Evolutionary conservation across 2,329 filamentous ascomycete genomes (phyloP).

Genomic region (Lecanicillium sp.): DNA sequence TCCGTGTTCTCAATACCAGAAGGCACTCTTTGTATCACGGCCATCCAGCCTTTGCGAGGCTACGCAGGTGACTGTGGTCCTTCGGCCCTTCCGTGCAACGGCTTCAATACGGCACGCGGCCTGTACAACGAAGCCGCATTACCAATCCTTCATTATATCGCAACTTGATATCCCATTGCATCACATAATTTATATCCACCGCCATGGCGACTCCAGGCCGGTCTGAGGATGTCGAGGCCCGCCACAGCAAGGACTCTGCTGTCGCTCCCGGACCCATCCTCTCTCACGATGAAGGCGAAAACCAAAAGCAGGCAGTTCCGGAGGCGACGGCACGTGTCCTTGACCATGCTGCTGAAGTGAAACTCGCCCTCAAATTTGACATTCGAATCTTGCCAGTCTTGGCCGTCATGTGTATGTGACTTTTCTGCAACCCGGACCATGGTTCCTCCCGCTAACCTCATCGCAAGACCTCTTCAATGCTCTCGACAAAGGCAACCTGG

Average conservation of each 20-base stretch:
- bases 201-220: not conserved
- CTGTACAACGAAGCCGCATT: too few species aligned
- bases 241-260: constrained; percentile 1
- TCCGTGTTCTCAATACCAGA: too few species aligned
- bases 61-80: too few species aligned
- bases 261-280: not conserved
- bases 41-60: too few species aligned
- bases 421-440: not conserved
- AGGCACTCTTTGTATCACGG: too few species aligned
- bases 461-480: constrained; percentile 36
- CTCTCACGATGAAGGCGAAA: constrained; percentile 10
- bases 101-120: too few species aligned
- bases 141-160: too few species aligned
- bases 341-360: constrained; percentile 37
- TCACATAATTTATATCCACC: too few species aligned
- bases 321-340: constrained; percentile 21
- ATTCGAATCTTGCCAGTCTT: constrained; percentile 44
- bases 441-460: not conserved
- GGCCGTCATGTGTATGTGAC: constrained; percentile 40
- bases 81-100: too few species aligned
- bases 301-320: constrained; percentile 7
- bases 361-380: constrained; percentile 47
- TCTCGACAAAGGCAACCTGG: constrained; percentile 34
- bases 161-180: too few species aligned
- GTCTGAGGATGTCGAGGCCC: constrained; percentile 2